A percentile compares a stretch with the other conserved stretches of the same genome.
Evolutionary conservation across 164 flowering plant genomes (phyloP).

Genomic region (Magnolia kwangsiensis): DNA sequence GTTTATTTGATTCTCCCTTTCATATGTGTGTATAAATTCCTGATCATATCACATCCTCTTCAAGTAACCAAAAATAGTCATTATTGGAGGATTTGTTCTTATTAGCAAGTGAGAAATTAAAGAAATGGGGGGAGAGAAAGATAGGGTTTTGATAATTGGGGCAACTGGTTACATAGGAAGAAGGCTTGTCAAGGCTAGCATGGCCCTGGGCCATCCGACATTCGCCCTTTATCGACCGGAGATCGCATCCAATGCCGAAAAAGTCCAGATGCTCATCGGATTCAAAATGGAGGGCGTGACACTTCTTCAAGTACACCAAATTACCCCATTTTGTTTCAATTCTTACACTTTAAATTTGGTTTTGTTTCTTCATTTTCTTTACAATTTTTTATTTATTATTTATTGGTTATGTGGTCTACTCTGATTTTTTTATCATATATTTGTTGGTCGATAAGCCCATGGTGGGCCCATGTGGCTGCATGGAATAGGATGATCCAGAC

Average conservation of each 20-base stretch:
- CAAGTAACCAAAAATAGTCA: neutral
- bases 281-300: slow-evolving; percentile 50
- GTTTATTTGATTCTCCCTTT: no score
- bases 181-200: slow-evolving; percentile 59
- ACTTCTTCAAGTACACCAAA: slow-evolving; percentile 4
- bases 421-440: no score
- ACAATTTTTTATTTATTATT: no score
- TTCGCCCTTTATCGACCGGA: slow-evolving; percentile 49
- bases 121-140: slow-evolving; percentile 32
- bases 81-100: no score
- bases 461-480: no score
- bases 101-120: neutral
- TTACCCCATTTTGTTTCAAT: neutral
- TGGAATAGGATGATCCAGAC: no score
- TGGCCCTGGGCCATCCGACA: slow-evolving; percentile 47
- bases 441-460: no score
- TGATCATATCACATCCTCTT: no score
- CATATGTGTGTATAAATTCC: no score
- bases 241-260: slow-evolving; percentile 57
- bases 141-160: slow-evolving; percentile 57
- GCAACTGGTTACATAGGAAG: slow-evolving; percentile 68
- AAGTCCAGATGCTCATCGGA: slow-evolving; percentile 39
- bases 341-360: neutral
- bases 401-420: no score
- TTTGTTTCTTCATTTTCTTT: neutral